Evolutionary conservation across 2,329 filamentous ascomycete genomes (phyloP), one percentile per base, ranked within the genome.

Genomic region (Aspergillus jensenii): DNA sequence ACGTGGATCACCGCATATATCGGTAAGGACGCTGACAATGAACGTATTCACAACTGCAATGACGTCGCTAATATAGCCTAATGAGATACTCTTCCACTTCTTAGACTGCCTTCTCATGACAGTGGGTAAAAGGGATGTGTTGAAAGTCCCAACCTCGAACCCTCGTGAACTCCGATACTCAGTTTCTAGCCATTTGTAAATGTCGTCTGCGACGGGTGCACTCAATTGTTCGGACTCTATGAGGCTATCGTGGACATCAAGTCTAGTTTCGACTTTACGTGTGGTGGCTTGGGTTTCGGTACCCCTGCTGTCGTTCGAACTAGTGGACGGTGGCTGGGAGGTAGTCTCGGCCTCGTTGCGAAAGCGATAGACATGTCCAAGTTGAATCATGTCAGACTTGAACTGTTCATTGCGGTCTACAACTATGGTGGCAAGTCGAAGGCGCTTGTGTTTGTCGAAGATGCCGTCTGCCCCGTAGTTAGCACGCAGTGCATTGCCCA

Each of bases 31-130:
- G 0, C 62, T 65, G 2, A 57, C 51, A 51, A 86, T 82, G 67
- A 84, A 88, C 2, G 71, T 56, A 46, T 88, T 84, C 0, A 86
- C 79, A 0, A 82, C 56, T 0, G 74, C 52, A 5, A 87, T 81
- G 3, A 81, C 71, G 25, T 82, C 78, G 58, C 79, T 79, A 5
- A 85, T 74, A 59, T 87, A 84, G 0, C 73, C 75, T 0, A 77
- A 58, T 0, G 81, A 76, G 1, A 88, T 65, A 0, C 58, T 47
- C 0, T 73, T 64, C 86, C 86, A 88, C 15, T 82, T 84, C 12
- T 64, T 60, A 0, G 84, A 79, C 56, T 88, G 84, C 35, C 80
- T 77, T 27, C 78, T 78, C 68, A 88, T 85, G 0, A 76, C 62
- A 8, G 59, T 68, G 2, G 67, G 53, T 2, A 75, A 52, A 3